Conservation (phyloP, 768 basidiomycete genomes). For the Phaeotremella fagi region DNA sequence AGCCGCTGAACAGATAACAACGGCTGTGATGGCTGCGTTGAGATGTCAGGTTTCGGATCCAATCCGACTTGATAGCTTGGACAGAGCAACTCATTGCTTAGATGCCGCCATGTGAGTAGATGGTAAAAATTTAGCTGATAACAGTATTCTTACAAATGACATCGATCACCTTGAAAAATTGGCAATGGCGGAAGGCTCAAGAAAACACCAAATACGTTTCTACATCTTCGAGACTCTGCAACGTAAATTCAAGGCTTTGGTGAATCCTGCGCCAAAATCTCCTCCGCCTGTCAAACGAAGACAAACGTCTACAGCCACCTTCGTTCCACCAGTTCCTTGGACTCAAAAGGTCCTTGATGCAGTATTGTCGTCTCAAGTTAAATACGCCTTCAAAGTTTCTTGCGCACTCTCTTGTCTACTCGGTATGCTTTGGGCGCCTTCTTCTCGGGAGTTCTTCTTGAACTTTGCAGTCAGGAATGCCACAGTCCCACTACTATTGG, state of each 20-base stretch:
- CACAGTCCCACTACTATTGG: conserved; percentile 5
- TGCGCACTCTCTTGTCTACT: conserved; percentile 2
- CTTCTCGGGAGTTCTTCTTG: conserved; percentile 6
- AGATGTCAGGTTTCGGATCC: background rate
- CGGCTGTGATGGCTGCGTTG: background rate
- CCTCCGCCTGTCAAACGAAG: background rate
- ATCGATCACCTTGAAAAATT: background rate
- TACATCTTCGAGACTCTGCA: background rate
- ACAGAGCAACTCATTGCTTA: conserved; percentile 9
- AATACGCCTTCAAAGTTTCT: conserved; percentile 9
- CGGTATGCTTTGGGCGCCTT: conserved; percentile 5
- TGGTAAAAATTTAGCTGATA: background rate
- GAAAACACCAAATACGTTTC: background rate
- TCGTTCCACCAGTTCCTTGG: background rate
- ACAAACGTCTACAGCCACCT: background rate
- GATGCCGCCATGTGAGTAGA: conserved; percentile 1
- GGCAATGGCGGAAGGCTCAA: background rate
- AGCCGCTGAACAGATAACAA: background rate
- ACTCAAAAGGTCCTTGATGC: background rate
- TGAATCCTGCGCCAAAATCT: background rate
- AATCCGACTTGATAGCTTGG: conserved; percentile 2
- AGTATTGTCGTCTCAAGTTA: background rate
- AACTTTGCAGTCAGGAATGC: background rate
- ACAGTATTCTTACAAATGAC: background rate
- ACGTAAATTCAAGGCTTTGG: background rate